These are phyloP conservation scores for Chrysoporthe deuterocubensis DNA, from an alignment of 2,329 filamentous ascomycete species.

Conservation along the genomic window DNA sequence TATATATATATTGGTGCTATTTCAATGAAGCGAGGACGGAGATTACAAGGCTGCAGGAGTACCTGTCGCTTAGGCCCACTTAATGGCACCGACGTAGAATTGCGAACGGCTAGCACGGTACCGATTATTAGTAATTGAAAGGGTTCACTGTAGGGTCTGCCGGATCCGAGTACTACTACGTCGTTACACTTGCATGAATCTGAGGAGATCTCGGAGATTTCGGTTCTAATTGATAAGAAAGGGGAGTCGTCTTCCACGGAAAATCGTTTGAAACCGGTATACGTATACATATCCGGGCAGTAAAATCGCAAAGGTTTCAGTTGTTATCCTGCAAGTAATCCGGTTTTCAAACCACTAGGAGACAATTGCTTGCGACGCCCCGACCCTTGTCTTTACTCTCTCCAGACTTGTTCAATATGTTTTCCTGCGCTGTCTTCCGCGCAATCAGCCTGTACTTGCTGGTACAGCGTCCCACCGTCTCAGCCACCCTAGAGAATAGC, in stretches of 20 bases:
- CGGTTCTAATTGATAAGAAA: neutral
- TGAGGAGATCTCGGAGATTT: neutral
- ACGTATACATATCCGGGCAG: neutral
- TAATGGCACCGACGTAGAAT: too few species aligned
- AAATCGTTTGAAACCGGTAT: neutral
- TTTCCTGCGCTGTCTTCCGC: neutral
- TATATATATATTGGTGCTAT: too few species aligned
- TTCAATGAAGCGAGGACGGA: too few species aligned
- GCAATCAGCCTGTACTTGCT: neutral
- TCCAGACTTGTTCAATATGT: neutral
- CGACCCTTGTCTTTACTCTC: too few species aligned
- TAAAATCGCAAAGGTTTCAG: neutral
- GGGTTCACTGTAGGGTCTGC: too few species aligned
- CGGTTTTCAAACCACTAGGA: neutral
- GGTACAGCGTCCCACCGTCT: neutral
- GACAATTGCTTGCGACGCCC: neutral
- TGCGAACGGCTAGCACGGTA: too few species aligned
- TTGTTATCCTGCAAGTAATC: neutral
- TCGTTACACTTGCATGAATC: neutral
- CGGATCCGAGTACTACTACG: neutral
- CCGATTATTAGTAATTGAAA: too few species aligned
- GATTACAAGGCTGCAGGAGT: too few species aligned
- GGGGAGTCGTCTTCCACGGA: neutral
- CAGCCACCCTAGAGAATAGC: neutral
- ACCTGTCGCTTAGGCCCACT: too few species aligned